Evolutionary conservation across 306 rosid genomes (phyloP), one percentile per base, ranked within the genome.

Genomic region (Lagenaria siceraria): DNA sequence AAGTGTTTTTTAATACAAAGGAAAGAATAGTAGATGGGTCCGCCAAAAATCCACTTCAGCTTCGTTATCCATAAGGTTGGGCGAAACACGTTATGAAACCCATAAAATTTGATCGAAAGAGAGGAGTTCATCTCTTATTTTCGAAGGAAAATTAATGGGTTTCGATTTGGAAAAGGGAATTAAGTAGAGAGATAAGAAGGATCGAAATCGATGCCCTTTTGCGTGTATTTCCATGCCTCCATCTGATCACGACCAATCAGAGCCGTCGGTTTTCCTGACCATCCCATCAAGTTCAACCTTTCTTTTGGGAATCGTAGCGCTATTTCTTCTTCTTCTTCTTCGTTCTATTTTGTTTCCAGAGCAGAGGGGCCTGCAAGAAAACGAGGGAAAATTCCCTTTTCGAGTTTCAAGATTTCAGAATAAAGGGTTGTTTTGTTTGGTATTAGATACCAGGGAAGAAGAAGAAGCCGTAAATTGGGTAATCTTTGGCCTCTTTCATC

Each of bases 101-200:
- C 6, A 21, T 68, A 17, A 5, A 60, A 65, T 65, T 65, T 19
- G 18, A 36, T 33, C 25, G 4, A 19, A 35, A 18, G 2, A 9
- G 15, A 15, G 5, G 21, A 29, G n/a, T 61, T 27, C 40, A 14
- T 61, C 65, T 29, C 13, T 61, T 40, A 40, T 40, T 40, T 40
- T 40, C 43, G 43, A 27, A 31, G 17, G 1, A 29, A 18, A 4
- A 63, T 18, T 8, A 17, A 9, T 31, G 25, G 25, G n/a, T 17
- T 63, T 63, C 1, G 10, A 6, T 46, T 46, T 46, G 52, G 43
- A 63, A 14, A 66, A 40, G 2, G 51, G 35, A 42, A 69, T 42
- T 69, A 69, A n/a, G n/a, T 42, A 65, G 73, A 63, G 21, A 22
- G 75, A 69, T 69, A 69, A 43, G 75, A 43, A 22, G n/a, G 75